Base-by-base conservation (phyloP, 805 yeast species). In the Dipodascus geniculatus region DNA sequence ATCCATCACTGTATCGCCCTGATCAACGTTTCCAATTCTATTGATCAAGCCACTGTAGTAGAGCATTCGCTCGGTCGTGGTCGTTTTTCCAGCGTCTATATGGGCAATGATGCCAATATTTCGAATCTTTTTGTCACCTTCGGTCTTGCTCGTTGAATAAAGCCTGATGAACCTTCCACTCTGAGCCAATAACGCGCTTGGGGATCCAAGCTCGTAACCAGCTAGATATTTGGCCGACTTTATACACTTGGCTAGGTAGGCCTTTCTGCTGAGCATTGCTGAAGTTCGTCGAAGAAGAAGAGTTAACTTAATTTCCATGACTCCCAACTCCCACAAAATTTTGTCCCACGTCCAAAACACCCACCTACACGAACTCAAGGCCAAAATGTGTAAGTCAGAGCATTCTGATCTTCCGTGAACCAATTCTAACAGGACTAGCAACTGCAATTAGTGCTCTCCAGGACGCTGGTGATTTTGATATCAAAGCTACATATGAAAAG, bases 91-190 rank as follows among this genome's bases (percentile, higher is more conserved):
- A 2, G 99, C 99, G 72, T 93, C 99, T 53, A 93, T 93, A 66
- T 93, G 99, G n/a, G 99, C 99, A 44, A 93, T 89, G 61, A 93
- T 88, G 1, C 99, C 99, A 33, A 93, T 87, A 68, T 93, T 91
- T 56, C 99, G 72, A 22, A 85, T 77, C 4, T 16, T 53, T n/a
- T 38, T 38, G 4, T 38, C 44, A 38, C 4, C 44, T 6, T 38
- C 20, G 19, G 14, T 14, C 14, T 28, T 28, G 8, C 8, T 23
- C 4, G 49, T 47, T 9, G 49, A 47, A 22, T 47, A 47, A 23
- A 47, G 19, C 19, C 49, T 47, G 3, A 3, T 23, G n/a, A n/a
- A n/a, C n/a, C n/a, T n/a, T n/a, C n/a, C n/a, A n/a, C n/a, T n/a
- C n/a, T n/a, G n/a, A n/a, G n/a, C n/a, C n/a, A n/a, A n/a, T n/a